Base-by-base conservation (phyloP, 2,329 filamentous ascomycete species). In the Plectosphaerella cucumerina region DNA sequence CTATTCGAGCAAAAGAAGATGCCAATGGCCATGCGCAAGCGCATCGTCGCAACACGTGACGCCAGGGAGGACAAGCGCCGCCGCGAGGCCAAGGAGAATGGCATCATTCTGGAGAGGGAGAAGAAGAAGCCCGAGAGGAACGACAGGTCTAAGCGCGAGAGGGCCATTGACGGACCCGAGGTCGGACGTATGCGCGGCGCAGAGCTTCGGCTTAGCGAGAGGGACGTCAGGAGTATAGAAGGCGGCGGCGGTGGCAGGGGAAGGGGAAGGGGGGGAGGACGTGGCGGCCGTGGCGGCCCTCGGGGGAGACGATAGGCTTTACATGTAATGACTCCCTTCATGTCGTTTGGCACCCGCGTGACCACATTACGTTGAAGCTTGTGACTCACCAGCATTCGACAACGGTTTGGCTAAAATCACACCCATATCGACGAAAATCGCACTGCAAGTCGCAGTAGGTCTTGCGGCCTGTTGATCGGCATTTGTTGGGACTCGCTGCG, bases 1-100 rank as follows among this genome's bases (percentile, higher is more conserved):
- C 78, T 95, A 44, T 85, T 87, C 58, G 77, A 78, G 51, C 92
- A 96, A 70, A 80, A 86, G 52, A 92, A 87, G 60, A 96, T 97
- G 90, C 93, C 94, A 17, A 88, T 96, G 78, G 73, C 84, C 41
- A 86, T 93, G 64, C 82, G 91, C 53, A 90, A 88, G 70, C 92
- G 93, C n/a, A 97, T 97, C 53, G 73, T 74, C 15, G 78, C 80
- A 1, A 90, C 91, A 48, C 81, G 81, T 20, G 74, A 67, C 2
- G 69, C 75, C 23, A 82, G 81, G 53, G 92, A 97, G 66, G 72
- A 79, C 12, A 87, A 80, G 72, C 74, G 93, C 48, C 76, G 93
- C 35, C 77, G 75, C 39, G 90, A 96, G 66, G 94, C 94, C 2
- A 83, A 79, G 62, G 93, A 97, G 75, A 96, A 93, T 60, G 94